These are phyloP conservation scores for Colletotrichum nymphaeae DNA, from an alignment of 2,329 filamentous ascomycete genomes.

Conservation along the genomic window DNA sequence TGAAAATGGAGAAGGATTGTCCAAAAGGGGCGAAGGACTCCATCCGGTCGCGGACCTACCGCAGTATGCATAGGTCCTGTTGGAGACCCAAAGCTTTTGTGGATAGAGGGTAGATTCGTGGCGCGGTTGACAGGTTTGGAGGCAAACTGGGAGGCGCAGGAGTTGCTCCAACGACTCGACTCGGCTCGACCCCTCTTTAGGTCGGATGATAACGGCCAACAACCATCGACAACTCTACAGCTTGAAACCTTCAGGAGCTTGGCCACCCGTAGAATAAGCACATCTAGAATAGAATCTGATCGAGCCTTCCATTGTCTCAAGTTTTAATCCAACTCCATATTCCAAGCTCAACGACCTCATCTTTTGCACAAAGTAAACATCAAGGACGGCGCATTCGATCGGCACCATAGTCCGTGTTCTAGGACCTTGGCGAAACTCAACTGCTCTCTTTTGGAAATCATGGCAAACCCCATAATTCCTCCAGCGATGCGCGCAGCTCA, in stretches of 20 bases:
- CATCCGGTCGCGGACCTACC: background rate
- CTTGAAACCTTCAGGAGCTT: background rate
- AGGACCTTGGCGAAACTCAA: background rate
- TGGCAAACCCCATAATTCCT: background rate
- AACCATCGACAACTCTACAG: background rate
- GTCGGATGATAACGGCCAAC: background rate
- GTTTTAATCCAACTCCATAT: background rate
- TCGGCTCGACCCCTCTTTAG: background rate
- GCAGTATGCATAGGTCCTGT: background rate
- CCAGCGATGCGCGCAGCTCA: slow-evolving; percentile 37
- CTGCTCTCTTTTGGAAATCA: background rate
- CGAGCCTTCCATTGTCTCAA: background rate
- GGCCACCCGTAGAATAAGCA: background rate
- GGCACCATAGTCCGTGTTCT: background rate
- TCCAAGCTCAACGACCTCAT: background rate
- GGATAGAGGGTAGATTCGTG: background rate
- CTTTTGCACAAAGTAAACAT: background rate
- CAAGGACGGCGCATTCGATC: background rate
- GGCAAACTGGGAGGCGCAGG: background rate
- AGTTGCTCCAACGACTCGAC: background rate
- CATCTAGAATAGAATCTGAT: background rate
- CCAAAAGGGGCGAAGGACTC: background rate
- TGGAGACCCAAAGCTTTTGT: background rate
- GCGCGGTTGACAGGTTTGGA: background rate
- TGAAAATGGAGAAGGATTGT: background rate